These are phyloP conservation scores for Mortierella sp. DNA, from an alignment of 371 early-diverging fungal genomes.

Conservation along the genomic window DNA sequence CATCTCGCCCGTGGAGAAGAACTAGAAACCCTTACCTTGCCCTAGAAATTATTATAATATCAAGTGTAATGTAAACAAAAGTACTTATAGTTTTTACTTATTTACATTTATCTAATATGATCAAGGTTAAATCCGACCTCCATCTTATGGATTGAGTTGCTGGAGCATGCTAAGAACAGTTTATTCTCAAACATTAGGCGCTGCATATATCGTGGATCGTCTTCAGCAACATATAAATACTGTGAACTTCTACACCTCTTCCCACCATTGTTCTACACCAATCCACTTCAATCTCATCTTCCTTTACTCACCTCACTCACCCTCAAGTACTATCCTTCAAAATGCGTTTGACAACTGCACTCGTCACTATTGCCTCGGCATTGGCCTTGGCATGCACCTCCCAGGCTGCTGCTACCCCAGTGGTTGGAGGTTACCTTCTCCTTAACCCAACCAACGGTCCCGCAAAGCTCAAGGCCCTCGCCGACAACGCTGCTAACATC, in stretches of 20 bases:
- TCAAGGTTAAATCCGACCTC: not conserved
- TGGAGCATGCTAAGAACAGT: not conserved
- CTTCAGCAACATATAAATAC: conserved; percentile 15
- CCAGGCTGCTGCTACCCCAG: conserved; percentile 37
- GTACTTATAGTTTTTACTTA: not conserved
- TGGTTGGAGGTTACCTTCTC: conserved; percentile 49
- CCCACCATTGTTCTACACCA: not conserved
- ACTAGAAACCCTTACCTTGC: not conserved
- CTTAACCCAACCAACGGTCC: conserved; percentile 50
- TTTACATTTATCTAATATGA: not conserved
- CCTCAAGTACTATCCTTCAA: not conserved
- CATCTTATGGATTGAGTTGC: not conserved
- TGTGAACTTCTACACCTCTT: not conserved
- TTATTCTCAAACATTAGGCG: not conserved
- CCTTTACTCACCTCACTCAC: not conserved
- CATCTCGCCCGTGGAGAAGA: conserved; percentile 15
- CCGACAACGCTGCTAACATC: conserved; percentile 54
- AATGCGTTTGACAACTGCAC: conserved; percentile 49
- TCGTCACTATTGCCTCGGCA: conserved; percentile 53
- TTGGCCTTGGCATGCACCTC: conserved; percentile 38
- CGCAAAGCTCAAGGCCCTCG: conserved; percentile 53
- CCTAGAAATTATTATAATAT: not conserved
- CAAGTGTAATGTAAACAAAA: not conserved
- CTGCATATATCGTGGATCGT: not conserved
- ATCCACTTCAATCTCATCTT: conserved; percentile 3